Evolutionary conservation across 768 basidiomycete genomes (phyloP), one percentile per base, ranked within the genome.

Genomic region (Mycena haematopus): DNA sequence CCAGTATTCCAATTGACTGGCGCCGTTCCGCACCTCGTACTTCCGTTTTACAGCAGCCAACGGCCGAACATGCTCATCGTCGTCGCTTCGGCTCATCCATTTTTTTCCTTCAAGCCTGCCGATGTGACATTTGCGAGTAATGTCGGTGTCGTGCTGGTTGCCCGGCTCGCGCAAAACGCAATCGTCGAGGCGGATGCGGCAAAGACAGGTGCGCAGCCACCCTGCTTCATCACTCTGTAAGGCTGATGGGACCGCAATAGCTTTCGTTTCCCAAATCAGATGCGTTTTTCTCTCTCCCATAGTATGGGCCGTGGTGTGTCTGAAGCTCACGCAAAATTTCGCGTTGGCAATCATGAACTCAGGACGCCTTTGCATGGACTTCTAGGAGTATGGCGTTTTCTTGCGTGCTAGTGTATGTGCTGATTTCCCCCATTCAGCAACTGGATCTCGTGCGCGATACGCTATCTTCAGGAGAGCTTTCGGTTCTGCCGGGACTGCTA

Each of bases 261-360:
- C 63, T 19, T 65, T 65, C 35, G 53, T 65, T 4, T 65, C 63
- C 2, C 53, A 60, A 24, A 65, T 65, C 24, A 65, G 63, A 65
- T 64, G 40, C 21, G 62, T 59, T 44, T 10, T 51, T 25, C 27
- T 45, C 35, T 40, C 38, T 49, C 35, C 47, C 6, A 2, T 45
- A 11, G 11, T 45, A 36, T 45, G 15, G 11, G n/a, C 21, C 19
- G 25, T 21, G 27, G 44, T 40, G 11, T n/a, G n/a, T 42, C n/a
- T 6, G 8, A 42, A n/a, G 47, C 52, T 60, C 11, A 54, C 17
- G 5, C 33, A 21, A 11, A 9, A 19, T 35, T 52, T 42, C 3
- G 10, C 14, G 49, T 29, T 40, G 31, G 38, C 49, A 65, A 56
- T 56, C 65, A 65, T 38, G 65, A 65, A 46, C 51, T 65, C 17